Conservation (phyloP, 2,329 filamentous ascomycete genomes). For the Camillea tinctor region DNA sequence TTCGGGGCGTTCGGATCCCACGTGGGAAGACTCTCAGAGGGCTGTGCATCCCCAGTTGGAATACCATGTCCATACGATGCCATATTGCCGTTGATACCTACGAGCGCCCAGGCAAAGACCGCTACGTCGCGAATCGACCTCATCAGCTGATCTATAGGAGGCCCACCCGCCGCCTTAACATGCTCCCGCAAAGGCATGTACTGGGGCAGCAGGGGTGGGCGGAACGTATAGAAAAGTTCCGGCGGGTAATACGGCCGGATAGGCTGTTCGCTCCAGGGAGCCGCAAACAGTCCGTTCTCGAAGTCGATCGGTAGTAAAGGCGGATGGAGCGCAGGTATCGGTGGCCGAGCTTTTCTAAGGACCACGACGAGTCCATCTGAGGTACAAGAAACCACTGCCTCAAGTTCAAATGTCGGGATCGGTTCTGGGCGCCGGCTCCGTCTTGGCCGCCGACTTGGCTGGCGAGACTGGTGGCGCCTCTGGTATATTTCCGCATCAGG, state of each 20-base stretch:
- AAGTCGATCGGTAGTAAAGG: slow-evolving; percentile 46
- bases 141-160: slow-evolving; percentile 66
- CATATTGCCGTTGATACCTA: slow-evolving; percentile 75
- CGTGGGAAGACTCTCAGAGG: slow-evolving; percentile 57
- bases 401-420: slow-evolving; percentile 63
- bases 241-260: slow-evolving; percentile 48
- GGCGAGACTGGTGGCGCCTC: slow-evolving; percentile 6
- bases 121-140: slow-evolving; percentile 78
- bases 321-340: slow-evolving; percentile 59
- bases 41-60: slow-evolving; percentile 62
- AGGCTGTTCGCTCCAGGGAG: slow-evolving; percentile 73
- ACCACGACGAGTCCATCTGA: slow-evolving; percentile 86
- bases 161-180: slow-evolving; percentile 49
- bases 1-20: slow-evolving; percentile 50
- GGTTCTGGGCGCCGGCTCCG: slow-evolving; percentile 26
- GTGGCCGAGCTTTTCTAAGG: slow-evolving; percentile 69
- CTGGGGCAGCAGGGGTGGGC: slow-evolving; percentile 42
- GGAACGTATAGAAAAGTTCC: slow-evolving; percentile 44
- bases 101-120: slow-evolving; percentile 82
- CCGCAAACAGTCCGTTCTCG: slow-evolving; percentile 70
- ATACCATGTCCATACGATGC: slow-evolving; percentile 62
- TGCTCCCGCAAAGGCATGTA: slow-evolving; percentile 45
- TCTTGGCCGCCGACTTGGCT: slow-evolving; percentile 4
- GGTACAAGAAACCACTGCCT: slow-evolving; percentile 88
- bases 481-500: slow-evolving; percentile 29